Percentiles rank a stretch among this genome's conserved stretches.
These are phyloP conservation scores for Wickerhamomyces xylosicus DNA, from an alignment of 805 yeast species.

Conservation along the genomic window DNA sequence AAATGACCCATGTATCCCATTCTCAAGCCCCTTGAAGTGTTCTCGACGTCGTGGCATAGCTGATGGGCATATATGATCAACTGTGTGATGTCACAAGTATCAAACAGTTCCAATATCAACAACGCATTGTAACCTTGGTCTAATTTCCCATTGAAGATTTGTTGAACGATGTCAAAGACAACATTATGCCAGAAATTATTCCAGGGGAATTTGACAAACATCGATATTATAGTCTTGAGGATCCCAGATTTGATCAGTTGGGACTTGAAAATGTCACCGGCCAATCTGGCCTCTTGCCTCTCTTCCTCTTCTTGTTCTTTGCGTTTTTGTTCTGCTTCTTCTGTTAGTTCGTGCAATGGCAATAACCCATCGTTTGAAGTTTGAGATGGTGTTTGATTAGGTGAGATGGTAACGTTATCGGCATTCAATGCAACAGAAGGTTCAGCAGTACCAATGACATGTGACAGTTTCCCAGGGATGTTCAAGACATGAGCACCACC, in stretches of 20 bases:
- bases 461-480: constrained; percentile 11
- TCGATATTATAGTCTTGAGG: constrained; percentile 46
- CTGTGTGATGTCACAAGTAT: constrained; percentile 46
- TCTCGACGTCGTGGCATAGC: constrained; percentile 50
- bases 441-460: constrained; percentile 19
- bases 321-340: background rate
- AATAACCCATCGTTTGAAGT: constrained; percentile 6
- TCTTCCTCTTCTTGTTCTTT: constrained; percentile 9
- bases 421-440: constrained; percentile 20
- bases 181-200: constrained; percentile 80
- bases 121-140: constrained; percentile 68
- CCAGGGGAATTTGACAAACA: constrained; percentile 72
- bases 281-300: constrained; percentile 45
- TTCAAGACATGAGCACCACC: constrained; percentile 8
- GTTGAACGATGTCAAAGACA: constrained; percentile 77
- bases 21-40: constrained; percentile 43
- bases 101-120: constrained; percentile 51
- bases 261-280: constrained; percentile 67
- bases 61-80: constrained; percentile 57
- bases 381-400: constrained; percentile 11
- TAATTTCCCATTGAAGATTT: constrained; percentile 62
- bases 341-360: constrained; percentile 5
- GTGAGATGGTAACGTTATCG: constrained; percentile 17
- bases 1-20: constrained; percentile 96
- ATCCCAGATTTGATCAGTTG: constrained; percentile 55